Conservation (phyloP, 1,284 basidiomycete genomes). For the Irpex lacteus region DNA sequence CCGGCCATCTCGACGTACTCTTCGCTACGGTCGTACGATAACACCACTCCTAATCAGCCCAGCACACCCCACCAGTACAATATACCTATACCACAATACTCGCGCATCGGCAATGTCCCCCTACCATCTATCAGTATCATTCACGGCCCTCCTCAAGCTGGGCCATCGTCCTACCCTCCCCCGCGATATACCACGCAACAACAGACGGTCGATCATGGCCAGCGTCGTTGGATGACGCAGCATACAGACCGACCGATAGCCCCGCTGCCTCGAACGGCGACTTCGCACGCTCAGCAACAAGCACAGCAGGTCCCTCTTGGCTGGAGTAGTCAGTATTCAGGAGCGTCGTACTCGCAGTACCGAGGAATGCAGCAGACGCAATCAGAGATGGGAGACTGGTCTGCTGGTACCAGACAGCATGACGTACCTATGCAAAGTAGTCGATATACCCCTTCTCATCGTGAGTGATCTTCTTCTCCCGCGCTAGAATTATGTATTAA, state of each 20-base stretch:
- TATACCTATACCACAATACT: background rate
- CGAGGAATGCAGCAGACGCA: background rate
- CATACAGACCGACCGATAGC: background rate
- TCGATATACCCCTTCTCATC: conserved; percentile 1
- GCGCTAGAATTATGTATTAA: background rate
- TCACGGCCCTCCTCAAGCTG: background rate
- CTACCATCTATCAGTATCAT: background rate
- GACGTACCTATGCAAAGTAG: background rate
- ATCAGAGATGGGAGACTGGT: background rate
- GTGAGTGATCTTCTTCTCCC: background rate
- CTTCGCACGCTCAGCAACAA: background rate
- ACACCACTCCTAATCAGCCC: background rate
- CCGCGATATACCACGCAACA: background rate
- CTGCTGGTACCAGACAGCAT: background rate
- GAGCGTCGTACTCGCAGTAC: background rate
- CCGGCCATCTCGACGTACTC: background rate
- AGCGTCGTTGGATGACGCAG: background rate
- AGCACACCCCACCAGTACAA: background rate
- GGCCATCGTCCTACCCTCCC: background rate
- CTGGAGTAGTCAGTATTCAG: background rate
- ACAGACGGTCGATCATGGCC: background rate
- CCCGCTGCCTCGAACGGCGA: background rate
- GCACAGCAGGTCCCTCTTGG: background rate
- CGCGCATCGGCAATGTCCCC: background rate
- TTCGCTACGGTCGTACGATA: background rate